Conservation (phyloP, 1,139 yeast genomes). For the Lodderomyces pseudojiufengensis region DNA sequence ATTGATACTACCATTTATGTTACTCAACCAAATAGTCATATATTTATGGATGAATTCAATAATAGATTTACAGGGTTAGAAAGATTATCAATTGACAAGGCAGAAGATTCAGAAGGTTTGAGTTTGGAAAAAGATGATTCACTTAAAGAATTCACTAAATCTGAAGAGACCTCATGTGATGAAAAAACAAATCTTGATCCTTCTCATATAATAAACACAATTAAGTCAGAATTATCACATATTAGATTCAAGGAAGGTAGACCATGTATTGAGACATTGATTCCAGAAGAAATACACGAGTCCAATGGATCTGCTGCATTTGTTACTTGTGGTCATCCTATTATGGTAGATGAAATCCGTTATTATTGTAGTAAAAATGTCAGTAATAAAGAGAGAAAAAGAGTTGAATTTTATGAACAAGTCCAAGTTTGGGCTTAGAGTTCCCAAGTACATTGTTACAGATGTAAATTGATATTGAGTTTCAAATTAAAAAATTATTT, state of each 20-base stretch:
- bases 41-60: conserved; percentile 2
- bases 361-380: conserved; percentile 27
- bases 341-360: conserved; percentile 50
- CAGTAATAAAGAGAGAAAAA: conserved; percentile 21
- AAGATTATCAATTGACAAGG: not conserved
- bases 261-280: conserved; percentile 27
- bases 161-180: not conserved
- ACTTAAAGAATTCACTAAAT: conserved; percentile 1
- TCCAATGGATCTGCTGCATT: conserved; percentile 38
- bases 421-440: conserved; percentile 37
- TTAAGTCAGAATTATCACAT: conserved; percentile 24
- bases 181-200: not conserved
- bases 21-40: conserved; percentile 22
- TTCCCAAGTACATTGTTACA: too few species aligned
- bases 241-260: conserved; percentile 31
- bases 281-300: conserved; percentile 24
- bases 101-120: not conserved
- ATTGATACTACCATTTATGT: conserved; percentile 30
- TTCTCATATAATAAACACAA: conserved; percentile 5
- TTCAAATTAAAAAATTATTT: too few species aligned
- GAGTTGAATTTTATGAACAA: conserved; percentile 38
- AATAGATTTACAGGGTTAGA: conserved; percentile 1
- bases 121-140: conserved; percentile 2
- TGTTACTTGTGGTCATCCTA: conserved; percentile 52
- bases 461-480: too few species aligned